Conservation (phyloP, 1,284 basidiomycete species). For the Leccinum laetum region DNA sequence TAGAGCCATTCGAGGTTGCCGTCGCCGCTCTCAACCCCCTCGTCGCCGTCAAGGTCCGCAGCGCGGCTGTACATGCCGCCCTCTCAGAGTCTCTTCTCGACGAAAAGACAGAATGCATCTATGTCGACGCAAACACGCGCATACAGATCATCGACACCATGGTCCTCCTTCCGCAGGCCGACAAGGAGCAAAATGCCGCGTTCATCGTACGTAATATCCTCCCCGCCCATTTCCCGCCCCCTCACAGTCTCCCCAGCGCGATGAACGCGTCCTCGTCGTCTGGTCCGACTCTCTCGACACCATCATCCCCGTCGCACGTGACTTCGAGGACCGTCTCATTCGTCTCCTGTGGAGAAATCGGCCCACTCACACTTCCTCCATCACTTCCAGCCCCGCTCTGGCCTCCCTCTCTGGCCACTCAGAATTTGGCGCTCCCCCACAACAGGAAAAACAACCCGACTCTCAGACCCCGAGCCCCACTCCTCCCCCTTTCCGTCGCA, state of each 20-base stretch:
- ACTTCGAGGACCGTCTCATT: conserved; percentile 81
- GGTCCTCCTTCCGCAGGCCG: conserved; percentile 68
- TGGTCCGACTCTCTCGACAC: conserved; percentile 77
- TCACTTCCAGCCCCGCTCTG: conserved; percentile 20
- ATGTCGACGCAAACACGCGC: conserved; percentile 68
- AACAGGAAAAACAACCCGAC: conserved; percentile 20
- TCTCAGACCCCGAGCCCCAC: conserved; percentile 8
- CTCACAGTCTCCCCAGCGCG: conserved; percentile 47
- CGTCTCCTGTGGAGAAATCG: conserved; percentile 68
- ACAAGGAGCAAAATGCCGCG: conserved; percentile 84
- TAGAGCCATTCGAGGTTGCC: conserved; percentile 72
- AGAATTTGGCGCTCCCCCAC: conserved; percentile 6
- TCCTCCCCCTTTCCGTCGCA: conserved; percentile 28
- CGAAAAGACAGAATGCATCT: conserved; percentile 51
- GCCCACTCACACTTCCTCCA: conserved; percentile 22
- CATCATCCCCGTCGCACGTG: conserved; percentile 69
- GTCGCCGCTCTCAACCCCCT: conserved; percentile 76
- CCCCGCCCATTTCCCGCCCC: neutral
- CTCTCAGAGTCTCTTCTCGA: conserved; percentile 50
- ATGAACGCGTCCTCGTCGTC: conserved; percentile 73
- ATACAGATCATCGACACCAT: conserved; percentile 74
- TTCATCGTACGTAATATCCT: conserved; percentile 61
- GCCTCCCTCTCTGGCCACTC: conserved; percentile 33
- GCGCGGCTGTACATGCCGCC: conserved; percentile 78
- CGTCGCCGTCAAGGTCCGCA: conserved; percentile 76